Conservation (phyloP, 345 rosid genomes). For the Salix viminalis region DNA sequence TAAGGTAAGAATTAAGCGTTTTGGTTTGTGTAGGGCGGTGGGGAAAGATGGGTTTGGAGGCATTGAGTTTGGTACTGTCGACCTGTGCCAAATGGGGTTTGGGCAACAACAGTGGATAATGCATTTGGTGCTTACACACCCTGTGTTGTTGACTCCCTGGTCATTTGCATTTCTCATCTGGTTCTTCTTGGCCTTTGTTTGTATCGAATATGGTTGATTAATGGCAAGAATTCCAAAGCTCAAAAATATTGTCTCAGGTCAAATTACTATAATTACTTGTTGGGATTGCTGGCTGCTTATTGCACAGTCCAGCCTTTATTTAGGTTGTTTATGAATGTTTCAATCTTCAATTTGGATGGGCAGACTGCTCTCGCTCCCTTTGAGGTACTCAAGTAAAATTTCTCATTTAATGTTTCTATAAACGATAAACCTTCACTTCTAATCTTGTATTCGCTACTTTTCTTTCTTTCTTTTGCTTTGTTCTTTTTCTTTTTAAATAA, state of each 20-base stretch:
- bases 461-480: not conserved
- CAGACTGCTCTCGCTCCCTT: slow-evolving; percentile 19
- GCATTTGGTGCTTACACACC: slow-evolving; percentile 30
- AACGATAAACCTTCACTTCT: not conserved
- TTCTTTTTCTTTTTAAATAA: not conserved
- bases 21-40: not conserved
- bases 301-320: slow-evolving; percentile 25
- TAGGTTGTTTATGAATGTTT: slow-evolving; percentile 20
- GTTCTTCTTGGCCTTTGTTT: slow-evolving; percentile 28
- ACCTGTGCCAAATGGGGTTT: slow-evolving; percentile 26
- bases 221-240: slow-evolving; percentile 8
- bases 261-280: slow-evolving; percentile 21
- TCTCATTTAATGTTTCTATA: not conserved
- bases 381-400: slow-evolving; percentile 5
- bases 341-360: slow-evolving; percentile 27
- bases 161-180: slow-evolving; percentile 30
- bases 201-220: slow-evolving; percentile 26
- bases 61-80: slow-evolving; percentile 27
- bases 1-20: not conserved
- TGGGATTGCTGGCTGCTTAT: slow-evolving; percentile 23
- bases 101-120: slow-evolving; percentile 22
- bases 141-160: slow-evolving; percentile 28
- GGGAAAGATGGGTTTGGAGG: slow-evolving; percentile 11
- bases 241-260: slow-evolving; percentile 19
- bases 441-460: not conserved